A percentile compares a stretch with the other conserved stretches of the same genome.
Conservation (phyloP, 257 asterid species). For the Solanum gandarillasii region DNA sequence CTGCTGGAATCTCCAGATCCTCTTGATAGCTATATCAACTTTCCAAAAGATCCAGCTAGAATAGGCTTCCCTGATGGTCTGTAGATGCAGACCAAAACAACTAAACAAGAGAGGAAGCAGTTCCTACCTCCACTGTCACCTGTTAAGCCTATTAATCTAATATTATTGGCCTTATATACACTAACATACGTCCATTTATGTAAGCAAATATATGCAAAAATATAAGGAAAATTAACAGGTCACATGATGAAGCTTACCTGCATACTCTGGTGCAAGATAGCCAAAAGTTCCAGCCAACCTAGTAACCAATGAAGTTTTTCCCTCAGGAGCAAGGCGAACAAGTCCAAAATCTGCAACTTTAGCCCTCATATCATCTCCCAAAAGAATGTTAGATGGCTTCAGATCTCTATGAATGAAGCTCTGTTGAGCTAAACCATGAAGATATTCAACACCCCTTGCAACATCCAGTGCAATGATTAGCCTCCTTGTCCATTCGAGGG, state of each 20-base stretch:
- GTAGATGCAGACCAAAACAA: neutral
- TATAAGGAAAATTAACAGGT: neutral
- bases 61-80: neutral
- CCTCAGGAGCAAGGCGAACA: slow-evolving; percentile 16
- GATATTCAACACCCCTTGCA: slow-evolving; percentile 1
- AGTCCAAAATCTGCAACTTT: slow-evolving; percentile 8
- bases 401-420: slow-evolving; percentile 1
- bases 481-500: slow-evolving; percentile 12
- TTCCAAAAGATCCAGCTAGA: neutral
- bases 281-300: slow-evolving; percentile 11
- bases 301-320: slow-evolving; percentile 8
- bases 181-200: neutral
- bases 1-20: neutral
- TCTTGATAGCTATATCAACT: neutral
- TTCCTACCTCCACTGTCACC: neutral
- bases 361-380: slow-evolving; percentile 5
- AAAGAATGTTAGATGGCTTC: neutral
- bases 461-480: neutral
- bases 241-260: neutral
- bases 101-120: neutral
- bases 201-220: neutral
- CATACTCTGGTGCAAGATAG: slow-evolving; percentile 8
- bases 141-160: neutral
- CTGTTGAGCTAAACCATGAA: neutral
- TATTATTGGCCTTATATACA: neutral